Conservation (phyloP, 2,329 filamentous ascomycete species). For the Calonectria naviculata region DNA sequence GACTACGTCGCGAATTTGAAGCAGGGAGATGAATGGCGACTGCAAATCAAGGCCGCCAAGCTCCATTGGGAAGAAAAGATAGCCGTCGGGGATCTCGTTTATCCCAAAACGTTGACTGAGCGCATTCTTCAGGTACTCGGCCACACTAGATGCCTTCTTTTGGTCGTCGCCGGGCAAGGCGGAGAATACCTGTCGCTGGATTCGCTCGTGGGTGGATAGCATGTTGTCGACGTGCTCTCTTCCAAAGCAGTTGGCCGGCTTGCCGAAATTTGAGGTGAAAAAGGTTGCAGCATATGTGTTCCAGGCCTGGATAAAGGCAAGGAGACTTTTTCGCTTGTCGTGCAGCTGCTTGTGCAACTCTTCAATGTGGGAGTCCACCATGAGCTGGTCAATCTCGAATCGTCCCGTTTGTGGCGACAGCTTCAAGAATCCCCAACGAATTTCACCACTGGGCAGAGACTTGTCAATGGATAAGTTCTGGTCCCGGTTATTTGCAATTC, state of each 20-base stretch:
- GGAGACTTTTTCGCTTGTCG: conserved; percentile 61
- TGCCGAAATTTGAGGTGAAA: conserved; percentile 64
- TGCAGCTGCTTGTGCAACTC: conserved; percentile 69
- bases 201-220: conserved; percentile 60
- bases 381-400: conserved; percentile 69
- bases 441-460: conserved; percentile 58
- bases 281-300: conserved; percentile 64
- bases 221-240: conserved; percentile 63
- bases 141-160: conserved; percentile 53
- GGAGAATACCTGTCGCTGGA: conserved; percentile 60
- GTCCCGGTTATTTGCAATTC: conserved; percentile 46
- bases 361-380: conserved; percentile 68
- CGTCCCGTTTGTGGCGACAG: conserved; percentile 63
- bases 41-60: conserved; percentile 59
- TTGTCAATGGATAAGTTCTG: conserved; percentile 37
- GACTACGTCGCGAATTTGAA: conserved; percentile 51
- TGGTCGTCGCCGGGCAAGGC: conserved; percentile 38
- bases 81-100: conserved; percentile 55
- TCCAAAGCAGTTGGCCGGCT: conserved; percentile 63
- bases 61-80: conserved; percentile 58
- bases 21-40: conserved; percentile 56
- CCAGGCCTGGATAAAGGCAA: conserved; percentile 60
- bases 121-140: conserved; percentile 64
- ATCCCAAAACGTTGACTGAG: conserved; percentile 64
- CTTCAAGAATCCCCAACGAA: conserved; percentile 67